phyloP scores from a whole-genome alignment of 257 asterid genomes.

The Anisodus tanguticus region DNA sequence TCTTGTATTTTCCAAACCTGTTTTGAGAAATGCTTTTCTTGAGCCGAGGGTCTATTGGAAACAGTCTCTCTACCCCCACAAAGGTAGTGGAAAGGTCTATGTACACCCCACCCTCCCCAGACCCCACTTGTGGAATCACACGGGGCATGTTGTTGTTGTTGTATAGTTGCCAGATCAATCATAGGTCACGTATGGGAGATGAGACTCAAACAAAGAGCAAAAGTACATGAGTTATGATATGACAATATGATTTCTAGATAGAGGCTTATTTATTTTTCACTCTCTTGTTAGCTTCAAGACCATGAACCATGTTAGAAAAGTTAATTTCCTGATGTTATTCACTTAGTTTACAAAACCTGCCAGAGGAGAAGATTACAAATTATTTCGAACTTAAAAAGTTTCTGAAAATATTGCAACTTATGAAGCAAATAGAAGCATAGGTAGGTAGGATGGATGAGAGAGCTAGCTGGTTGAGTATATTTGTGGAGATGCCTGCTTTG shows the following conservation, averaged over 20 bases:
- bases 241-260: neutral
- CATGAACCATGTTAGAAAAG: neutral
- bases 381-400: neutral
- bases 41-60: too few relatives aligned
- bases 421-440: neutral
- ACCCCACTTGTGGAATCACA: too few relatives aligned
- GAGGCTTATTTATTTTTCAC: neutral
- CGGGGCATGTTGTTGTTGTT: too few relatives aligned
- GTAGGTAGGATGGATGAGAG: neutral
- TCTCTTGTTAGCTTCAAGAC: conserved; percentile 8
- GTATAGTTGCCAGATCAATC: too few relatives aligned
- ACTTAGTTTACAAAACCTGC: neutral
- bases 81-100: too few relatives aligned
- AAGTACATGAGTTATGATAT: neutral
- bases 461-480: neutral
- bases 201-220: neutral
- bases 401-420: neutral
- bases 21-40: too few relatives aligned
- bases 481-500: neutral
- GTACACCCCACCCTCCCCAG: too few relatives aligned
- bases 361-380: neutral
- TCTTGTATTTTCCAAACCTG: too few relatives aligned
- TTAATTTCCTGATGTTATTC: neutral
- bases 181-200: neutral
- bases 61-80: too few relatives aligned